Conservation (phyloP, 1,284 basidiomycete genomes). For the Cronartium quercuum region DNA sequence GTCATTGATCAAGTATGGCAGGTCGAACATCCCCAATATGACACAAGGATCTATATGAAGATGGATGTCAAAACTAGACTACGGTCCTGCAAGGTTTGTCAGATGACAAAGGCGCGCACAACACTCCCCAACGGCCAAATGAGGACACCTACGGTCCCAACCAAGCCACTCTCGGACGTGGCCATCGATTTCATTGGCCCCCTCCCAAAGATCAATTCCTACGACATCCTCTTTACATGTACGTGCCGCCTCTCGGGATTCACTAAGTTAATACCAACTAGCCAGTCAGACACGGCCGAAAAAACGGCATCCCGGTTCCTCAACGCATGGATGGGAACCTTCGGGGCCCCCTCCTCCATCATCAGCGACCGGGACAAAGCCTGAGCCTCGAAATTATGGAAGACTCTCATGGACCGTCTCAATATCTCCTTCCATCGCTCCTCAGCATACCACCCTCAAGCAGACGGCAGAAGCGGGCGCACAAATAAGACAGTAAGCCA, state of each 20-base stretch:
- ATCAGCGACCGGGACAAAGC: slow-evolving; percentile 44
- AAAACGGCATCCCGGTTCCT: slow-evolving; percentile 5
- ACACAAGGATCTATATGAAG: no score
- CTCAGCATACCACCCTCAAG: slow-evolving; percentile 45
- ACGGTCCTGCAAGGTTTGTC: neutral
- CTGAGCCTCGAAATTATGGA: slow-evolving; percentile 46
- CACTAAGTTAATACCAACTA: neutral
- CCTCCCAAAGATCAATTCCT: neutral
- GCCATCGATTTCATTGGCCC: slow-evolving; percentile 14
- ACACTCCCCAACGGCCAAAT: slow-evolving; percentile 1
- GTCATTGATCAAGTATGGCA: no score
- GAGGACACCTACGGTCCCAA: neutral
- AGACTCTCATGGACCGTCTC: slow-evolving; percentile 40
- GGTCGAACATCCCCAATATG: no score
- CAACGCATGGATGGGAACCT: neutral
- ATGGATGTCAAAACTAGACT: neutral
- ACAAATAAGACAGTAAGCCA: slow-evolving; percentile 50
- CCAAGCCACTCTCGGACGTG: neutral
- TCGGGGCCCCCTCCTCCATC: slow-evolving; percentile 43
- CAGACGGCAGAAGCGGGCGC: slow-evolving; percentile 47
- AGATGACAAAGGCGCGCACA: neutral
- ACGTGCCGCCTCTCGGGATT: slow-evolving; percentile 10
- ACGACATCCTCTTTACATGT: slow-evolving; percentile 5
- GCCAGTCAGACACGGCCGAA: slow-evolving; percentile 5
- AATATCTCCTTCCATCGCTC: slow-evolving; percentile 42